Evolutionary conservation across 768 basidiomycete species (phyloP).

Genomic region (Rhodosporidiobolus sp.): DNA sequence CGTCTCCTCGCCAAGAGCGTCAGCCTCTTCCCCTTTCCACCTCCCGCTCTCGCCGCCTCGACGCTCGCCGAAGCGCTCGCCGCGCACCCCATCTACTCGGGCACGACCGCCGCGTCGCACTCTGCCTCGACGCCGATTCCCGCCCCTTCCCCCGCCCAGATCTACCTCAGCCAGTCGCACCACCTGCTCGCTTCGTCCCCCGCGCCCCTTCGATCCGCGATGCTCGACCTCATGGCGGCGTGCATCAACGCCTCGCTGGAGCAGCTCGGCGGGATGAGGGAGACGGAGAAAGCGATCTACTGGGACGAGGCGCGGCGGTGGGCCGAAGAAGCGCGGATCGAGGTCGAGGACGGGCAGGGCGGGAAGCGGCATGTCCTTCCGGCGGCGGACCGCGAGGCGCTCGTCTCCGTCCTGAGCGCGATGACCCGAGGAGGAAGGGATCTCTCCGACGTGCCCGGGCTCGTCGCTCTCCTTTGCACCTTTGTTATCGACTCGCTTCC

Average conservation of each 20-base stretch:
- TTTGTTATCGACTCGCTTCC: conserved; percentile 41
- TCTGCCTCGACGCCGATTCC: neutral
- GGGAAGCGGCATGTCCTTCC: conserved; percentile 23
- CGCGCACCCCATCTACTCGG: neutral
- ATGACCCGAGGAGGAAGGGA: conserved; percentile 43
- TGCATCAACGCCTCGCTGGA: conserved; percentile 35
- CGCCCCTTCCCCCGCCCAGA: conserved; percentile 27
- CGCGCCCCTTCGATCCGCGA: conserved; percentile 1
- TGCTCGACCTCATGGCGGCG: conserved; percentile 32
- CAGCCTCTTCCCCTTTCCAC: conserved; percentile 38
- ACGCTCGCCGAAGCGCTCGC: conserved; percentile 34
- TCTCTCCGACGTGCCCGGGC: conserved; percentile 41
- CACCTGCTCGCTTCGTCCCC: conserved; percentile 23
- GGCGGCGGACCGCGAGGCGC: conserved; percentile 36
- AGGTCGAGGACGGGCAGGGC: conserved; percentile 27
- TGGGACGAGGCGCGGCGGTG: conserved; percentile 41
- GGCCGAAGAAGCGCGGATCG: conserved; percentile 32
- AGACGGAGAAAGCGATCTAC: conserved; percentile 38
- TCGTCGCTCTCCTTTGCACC: conserved; percentile 42
- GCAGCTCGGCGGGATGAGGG: conserved; percentile 34
- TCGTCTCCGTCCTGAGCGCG: conserved; percentile 35
- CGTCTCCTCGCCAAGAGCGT: conserved; percentile 26
- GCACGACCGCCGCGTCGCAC: neutral
- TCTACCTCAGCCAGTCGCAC: conserved; percentile 38
- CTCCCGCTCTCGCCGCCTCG: conserved; percentile 32